phyloP scores from a whole-genome alignment of 768 basidiomycete genomes.

The Hygrocybe punicea region DNA sequence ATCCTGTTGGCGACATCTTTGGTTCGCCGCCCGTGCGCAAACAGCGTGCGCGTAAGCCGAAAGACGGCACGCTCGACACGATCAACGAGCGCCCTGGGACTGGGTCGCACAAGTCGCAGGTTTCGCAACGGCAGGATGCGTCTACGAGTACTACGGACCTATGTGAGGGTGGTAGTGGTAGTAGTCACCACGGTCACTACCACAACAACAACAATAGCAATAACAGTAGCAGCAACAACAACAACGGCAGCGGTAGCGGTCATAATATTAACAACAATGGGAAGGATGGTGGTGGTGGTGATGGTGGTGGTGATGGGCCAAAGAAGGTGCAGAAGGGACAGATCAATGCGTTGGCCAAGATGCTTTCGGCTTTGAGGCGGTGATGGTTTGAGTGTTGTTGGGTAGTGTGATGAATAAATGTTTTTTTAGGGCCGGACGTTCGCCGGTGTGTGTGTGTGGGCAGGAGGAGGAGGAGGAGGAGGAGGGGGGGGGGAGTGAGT shows the following conservation, averaged over 20 bases:
- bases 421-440: too few relatives aligned
- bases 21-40: conserved; percentile 61
- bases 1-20: conserved; percentile 62
- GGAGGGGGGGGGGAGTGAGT: too few relatives aligned
- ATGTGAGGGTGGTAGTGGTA: conserved; percentile 19
- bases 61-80: conserved; percentile 67
- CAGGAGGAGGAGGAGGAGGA: too few relatives aligned
- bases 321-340: conserved; percentile 88
- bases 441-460: too few relatives aligned
- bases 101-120: conserved; percentile 42
- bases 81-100: conserved; percentile 64
- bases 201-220: too few relatives aligned
- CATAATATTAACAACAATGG: not conserved
- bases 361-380: conserved; percentile 78
- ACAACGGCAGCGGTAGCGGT: too few relatives aligned
- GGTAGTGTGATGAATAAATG: too few relatives aligned
- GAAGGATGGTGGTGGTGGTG: conserved; percentile 48
- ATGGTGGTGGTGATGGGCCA: conserved; percentile 12
- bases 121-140: conserved; percentile 57
- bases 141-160: conserved; percentile 76
- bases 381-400: too few relatives aligned
- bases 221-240: too few relatives aligned
- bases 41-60: conserved; percentile 61
- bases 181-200: too few relatives aligned
- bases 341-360: conserved; percentile 87